These are phyloP conservation scores for Neophaeococcomyces aloes DNA, from an alignment of 2,329 filamentous ascomycete genomes.

Conservation along the genomic window DNA sequence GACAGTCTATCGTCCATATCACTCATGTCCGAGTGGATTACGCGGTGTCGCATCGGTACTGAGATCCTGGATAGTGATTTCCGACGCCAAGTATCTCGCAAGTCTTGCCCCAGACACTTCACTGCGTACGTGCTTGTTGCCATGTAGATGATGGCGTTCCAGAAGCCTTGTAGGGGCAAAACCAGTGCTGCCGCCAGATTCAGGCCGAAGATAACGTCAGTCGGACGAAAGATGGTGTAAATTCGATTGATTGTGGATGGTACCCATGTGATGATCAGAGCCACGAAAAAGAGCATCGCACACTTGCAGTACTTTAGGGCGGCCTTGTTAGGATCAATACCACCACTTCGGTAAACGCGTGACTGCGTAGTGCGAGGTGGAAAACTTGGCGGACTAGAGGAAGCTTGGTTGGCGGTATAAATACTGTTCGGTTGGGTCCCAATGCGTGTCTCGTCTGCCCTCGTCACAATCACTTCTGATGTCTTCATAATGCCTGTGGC, in stretches of 20 bases:
- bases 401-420: neutral
- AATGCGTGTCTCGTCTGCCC: slow-evolving; percentile 4
- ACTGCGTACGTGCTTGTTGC: slow-evolving; percentile 58
- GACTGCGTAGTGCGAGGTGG: neutral
- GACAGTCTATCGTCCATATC: neutral
- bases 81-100: neutral
- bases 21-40: neutral
- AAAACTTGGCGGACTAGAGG: neutral
- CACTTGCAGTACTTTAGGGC: slow-evolving; percentile 32
- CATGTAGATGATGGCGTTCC: slow-evolving; percentile 71
- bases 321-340: slow-evolving; percentile 27
- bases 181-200: slow-evolving; percentile 64
- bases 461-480: slow-evolving; percentile 14
- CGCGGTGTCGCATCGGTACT: neutral
- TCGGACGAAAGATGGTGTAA: slow-evolving; percentile 53
- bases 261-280: slow-evolving; percentile 40
- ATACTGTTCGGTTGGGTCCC: neutral
- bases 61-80: neutral
- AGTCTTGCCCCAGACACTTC: slow-evolving; percentile 24
- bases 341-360: neutral
- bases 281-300: slow-evolving; percentile 32
- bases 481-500: slow-evolving; percentile 7
- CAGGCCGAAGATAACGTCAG: slow-evolving; percentile 46
- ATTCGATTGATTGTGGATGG: slow-evolving; percentile 68
- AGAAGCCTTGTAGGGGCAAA: slow-evolving; percentile 71